Percentiles rank a stretch among this genome's conserved stretches.
These are phyloP conservation scores for Ophiosphaerella korrae DNA, from an alignment of 2,329 filamentous ascomycete species.

Conservation along the genomic window DNA sequence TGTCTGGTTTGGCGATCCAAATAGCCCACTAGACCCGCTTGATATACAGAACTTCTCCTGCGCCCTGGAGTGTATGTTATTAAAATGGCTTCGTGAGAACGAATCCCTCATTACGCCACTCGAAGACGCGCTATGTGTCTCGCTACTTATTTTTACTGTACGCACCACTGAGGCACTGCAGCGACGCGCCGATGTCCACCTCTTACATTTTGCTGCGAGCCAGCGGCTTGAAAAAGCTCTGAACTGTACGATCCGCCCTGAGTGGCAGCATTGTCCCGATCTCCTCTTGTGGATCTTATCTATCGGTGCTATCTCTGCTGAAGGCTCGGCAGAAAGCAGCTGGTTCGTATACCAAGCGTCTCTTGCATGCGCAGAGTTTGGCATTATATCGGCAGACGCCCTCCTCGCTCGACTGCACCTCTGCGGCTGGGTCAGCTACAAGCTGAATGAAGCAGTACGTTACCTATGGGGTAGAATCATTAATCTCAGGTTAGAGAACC, in stretches of 20 bases:
- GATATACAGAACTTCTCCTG: slow-evolving; percentile 46
- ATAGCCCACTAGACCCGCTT: slow-evolving; percentile 40
- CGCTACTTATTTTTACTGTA: slow-evolving; percentile 44
- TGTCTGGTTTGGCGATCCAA: slow-evolving; percentile 37
- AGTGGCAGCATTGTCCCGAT: slow-evolving; percentile 42
- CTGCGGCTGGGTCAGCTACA: slow-evolving; percentile 47
- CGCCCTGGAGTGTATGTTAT: slow-evolving; percentile 37
- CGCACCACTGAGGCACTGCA: slow-evolving; percentile 42
- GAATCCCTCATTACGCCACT: slow-evolving; percentile 33
- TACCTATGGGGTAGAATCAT: slow-evolving; percentile 39
- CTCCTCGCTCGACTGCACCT: slow-evolving; percentile 38
- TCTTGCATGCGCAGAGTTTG: slow-evolving; percentile 39
- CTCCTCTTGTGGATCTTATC: slow-evolving; percentile 46
- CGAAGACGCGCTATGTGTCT: slow-evolving; percentile 44
- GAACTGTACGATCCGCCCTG: slow-evolving; percentile 35
- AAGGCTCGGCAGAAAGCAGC: slow-evolving; percentile 34
- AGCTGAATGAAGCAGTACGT: slow-evolving; percentile 39
- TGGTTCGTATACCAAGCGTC: slow-evolving; percentile 44
- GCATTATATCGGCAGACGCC: slow-evolving; percentile 28
- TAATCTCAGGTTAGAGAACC: slow-evolving; percentile 44
- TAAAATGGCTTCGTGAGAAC: slow-evolving; percentile 40
- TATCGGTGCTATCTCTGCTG: slow-evolving; percentile 43
- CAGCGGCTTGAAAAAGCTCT: slow-evolving; percentile 42
- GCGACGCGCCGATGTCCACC: slow-evolving; percentile 27
- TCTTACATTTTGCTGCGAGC: slow-evolving; percentile 40